Conservation (phyloP, 2,329 filamentous ascomycete species). For the Mollisiaceae sp. region DNA sequence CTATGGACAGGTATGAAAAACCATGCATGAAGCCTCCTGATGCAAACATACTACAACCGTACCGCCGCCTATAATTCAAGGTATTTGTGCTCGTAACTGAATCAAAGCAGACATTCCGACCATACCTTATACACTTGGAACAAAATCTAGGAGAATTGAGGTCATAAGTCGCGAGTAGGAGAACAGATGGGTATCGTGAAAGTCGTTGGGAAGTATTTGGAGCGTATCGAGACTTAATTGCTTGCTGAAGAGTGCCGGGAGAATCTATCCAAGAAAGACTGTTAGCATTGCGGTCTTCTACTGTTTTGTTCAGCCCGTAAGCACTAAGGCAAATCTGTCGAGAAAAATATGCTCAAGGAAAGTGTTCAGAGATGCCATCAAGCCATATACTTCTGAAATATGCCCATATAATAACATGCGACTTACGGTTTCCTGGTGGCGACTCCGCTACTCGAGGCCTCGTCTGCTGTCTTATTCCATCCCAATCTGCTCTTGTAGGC, state of each 20-base stretch:
- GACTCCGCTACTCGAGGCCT: slow-evolving; percentile 10
- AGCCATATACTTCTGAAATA: not conserved
- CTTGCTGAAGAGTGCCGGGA: slow-evolving; percentile 18
- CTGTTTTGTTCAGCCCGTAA: too few relatives aligned
- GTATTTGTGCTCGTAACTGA: not conserved
- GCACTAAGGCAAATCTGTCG: too few relatives aligned
- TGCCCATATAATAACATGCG: not conserved
- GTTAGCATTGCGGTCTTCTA: not conserved
- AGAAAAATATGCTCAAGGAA: not conserved
- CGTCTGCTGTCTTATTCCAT: slow-evolving; percentile 45
- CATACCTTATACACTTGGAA: not conserved
- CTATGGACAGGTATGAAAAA: not conserved
- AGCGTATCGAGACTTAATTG: not conserved
- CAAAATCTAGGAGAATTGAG: not conserved
- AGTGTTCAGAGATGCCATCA: not conserved
- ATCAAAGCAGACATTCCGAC: not conserved
- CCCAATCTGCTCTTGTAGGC: slow-evolving; percentile 43
- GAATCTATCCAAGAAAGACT: slow-evolving; percentile 7
- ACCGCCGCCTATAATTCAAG: not conserved
- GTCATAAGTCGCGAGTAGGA: not conserved
- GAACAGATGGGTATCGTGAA: too few relatives aligned
- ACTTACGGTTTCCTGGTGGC: slow-evolving; percentile 40
- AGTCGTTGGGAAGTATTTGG: too few relatives aligned
- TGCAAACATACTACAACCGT: not conserved
- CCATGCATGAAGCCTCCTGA: not conserved